Percentiles rank a stretch among this genome's conserved stretches.
These are phyloP conservation scores for Alternaria infectoria DNA, from an alignment of 2,329 filamentous ascomycete genomes.

Conservation along the genomic window DNA sequence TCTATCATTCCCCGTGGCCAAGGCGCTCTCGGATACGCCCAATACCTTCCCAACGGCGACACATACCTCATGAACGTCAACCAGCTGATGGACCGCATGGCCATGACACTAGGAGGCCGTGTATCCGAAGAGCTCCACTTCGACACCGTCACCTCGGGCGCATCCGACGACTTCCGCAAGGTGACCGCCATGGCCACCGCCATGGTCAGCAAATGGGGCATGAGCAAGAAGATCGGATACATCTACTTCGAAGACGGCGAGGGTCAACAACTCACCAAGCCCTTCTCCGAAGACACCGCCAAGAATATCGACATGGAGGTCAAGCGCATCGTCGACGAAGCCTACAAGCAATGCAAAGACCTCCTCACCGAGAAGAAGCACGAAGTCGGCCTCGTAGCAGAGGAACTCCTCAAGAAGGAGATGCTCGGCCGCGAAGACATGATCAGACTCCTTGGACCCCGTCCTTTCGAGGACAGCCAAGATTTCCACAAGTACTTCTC, in stretches of 20 bases:
- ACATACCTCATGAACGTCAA: constrained; percentile 95
- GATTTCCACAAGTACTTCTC: constrained; percentile 95
- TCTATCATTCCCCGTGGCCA: constrained; percentile 97
- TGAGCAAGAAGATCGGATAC: constrained; percentile 93
- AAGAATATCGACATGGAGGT: constrained; percentile 92
- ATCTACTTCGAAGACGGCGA: constrained; percentile 87
- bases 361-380: constrained; percentile 84
- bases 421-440: constrained; percentile 90
- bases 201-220: constrained; percentile 99
- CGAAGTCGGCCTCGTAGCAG: constrained; percentile 87
- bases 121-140: constrained; percentile 97
- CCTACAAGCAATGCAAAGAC: constrained; percentile 87
- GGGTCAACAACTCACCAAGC: constrained; percentile 85
- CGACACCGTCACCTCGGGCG: constrained; percentile 92
- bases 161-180: constrained; percentile 97
- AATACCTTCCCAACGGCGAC: constrained; percentile 91
- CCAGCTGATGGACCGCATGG: constrained; percentile 99
- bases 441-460: constrained; percentile 81
- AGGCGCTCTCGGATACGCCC: constrained; percentile 91
- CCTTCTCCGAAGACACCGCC: constrained; percentile 93
- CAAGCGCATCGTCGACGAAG: constrained; percentile 86
- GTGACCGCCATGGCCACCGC: constrained; percentile 93
- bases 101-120: constrained; percentile 96
- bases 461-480: constrained; percentile 82
- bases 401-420: constrained; percentile 92